phyloP scores from a whole-genome alignment of 169 alveolate genomes.

The Cryptosporidium canis region DNA sequence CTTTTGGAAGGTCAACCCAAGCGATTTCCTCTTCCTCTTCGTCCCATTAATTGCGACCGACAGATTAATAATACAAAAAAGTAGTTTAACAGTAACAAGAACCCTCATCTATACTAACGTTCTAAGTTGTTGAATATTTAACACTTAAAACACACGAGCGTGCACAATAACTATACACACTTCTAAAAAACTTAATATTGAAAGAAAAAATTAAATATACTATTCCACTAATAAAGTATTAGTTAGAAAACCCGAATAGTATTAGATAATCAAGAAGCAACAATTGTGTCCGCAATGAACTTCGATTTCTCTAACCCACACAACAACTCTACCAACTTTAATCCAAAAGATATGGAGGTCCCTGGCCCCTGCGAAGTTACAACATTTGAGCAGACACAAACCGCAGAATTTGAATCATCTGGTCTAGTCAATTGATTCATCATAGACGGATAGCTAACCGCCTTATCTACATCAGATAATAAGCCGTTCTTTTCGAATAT shows the following conservation, averaged over 20 bases:
- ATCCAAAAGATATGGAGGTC: conserved; percentile 71
- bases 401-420: conserved; percentile 36
- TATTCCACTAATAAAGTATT: background rate
- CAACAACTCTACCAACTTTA: conserved; percentile 57
- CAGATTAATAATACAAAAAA: background rate
- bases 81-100: background rate
- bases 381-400: conserved; percentile 73
- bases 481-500: conserved; percentile 85
- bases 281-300: conserved; percentile 15
- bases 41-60: conserved; percentile 1
- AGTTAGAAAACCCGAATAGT: no score
- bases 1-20: conserved; percentile 7
- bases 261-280: background rate
- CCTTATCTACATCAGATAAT: conserved; percentile 77
- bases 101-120: conserved; percentile 11
- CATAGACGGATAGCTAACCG: conserved; percentile 74
- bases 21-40: background rate
- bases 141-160: conserved; percentile 9
- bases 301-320: conserved; percentile 46
- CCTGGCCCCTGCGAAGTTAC: conserved; percentile 79
- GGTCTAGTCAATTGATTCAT: conserved; percentile 48
- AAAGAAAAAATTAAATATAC: background rate
- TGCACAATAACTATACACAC: conserved; percentile 32
- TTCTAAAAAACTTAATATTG: background rate
- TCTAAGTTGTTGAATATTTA: background rate